Base-by-base conservation (phyloP, 148 eudicot species). In the Mesembryanthemum crystallinum region DNA sequence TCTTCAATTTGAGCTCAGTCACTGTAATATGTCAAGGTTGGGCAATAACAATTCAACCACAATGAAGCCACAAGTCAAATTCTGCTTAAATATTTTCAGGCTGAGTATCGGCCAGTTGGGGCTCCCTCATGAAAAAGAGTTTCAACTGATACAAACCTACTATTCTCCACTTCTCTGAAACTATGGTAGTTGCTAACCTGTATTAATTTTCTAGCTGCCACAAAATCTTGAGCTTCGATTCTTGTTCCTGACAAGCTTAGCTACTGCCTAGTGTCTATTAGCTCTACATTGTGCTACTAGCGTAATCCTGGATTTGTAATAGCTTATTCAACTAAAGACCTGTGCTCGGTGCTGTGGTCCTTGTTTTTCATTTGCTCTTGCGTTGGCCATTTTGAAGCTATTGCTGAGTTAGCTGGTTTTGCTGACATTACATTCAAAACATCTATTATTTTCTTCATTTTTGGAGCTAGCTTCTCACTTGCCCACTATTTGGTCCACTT, bases 401-500 rank as follows among this genome's bases (percentile, higher is more conserved):
- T 60, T 60, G 20, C 42, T 29, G 72, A 28, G 11, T 28, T 59
- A 21, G 30, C 30, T 25, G 28, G 29, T 58, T 17, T 45, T 59
- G 43, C 55, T 68, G 20, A 70, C 37, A 47, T 28, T 47, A 32
- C 52, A 49, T 60, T 8, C 55, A 18, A 17, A 60, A 5, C 15
- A 32, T 21, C 25, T 24, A 28, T 49, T 51, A n/a, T 1, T 1
- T 25, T 62, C n/a, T 51, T 69, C 21, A 63, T 59, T 74, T 39
- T 58, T 71, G 37, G 55, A 65, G 61, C 67, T 60, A 72, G 71
- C 55, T 73, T 75, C 90, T 90, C 75, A 86, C 79, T 59, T 73
- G 76, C 75, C 75, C 78, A 61, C 61, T 80, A 54, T 90, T 76
- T 87, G 88, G 69, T 72, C 71, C 49, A 32, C 69, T 79, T 85